Conservation (phyloP, 768 basidiomycete genomes). For the Candolleomyces efflorescens region DNA sequence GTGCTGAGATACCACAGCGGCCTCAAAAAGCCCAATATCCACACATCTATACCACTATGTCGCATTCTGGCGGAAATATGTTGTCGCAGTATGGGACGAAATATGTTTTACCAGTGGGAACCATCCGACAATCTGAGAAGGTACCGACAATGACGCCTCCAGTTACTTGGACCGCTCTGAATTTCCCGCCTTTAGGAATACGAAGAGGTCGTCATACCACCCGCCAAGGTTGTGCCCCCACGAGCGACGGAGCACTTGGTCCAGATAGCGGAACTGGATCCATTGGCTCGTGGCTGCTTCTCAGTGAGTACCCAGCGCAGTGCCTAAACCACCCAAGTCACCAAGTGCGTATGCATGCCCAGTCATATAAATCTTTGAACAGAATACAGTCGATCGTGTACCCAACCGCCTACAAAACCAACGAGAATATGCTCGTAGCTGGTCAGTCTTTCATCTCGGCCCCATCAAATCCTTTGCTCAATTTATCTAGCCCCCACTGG, state of each 20-base stretch:
- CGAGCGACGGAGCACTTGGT: conserved; percentile 68
- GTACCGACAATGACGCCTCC: conserved; percentile 33
- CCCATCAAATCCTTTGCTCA: not conserved
- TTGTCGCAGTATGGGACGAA: conserved; percentile 72
- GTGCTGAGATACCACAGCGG: conserved; percentile 29
- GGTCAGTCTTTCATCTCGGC: conserved; percentile 41
- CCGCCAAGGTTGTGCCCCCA: conserved; percentile 73
- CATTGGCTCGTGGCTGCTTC: conserved; percentile 78
- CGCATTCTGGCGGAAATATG: conserved; percentile 50
- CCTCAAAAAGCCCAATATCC: conserved; percentile 64
- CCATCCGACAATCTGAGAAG: conserved; percentile 60
- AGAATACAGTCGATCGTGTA: conserved; percentile 95
- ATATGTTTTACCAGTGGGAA: conserved; percentile 82
- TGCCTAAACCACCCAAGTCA: not conserved
- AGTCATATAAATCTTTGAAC: conserved; percentile 88
- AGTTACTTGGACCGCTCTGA: not conserved
- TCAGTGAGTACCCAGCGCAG: conserved; percentile 45
- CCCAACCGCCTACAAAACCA: conserved; percentile 88
- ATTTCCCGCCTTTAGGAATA: conserved; percentile 50
- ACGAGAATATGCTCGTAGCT: conserved; percentile 94
- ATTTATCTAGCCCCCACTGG: conserved; percentile 81
- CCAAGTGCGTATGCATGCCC: not conserved
- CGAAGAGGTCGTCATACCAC: conserved; percentile 89
- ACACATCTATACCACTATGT: conserved; percentile 73
- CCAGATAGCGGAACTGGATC: conserved; percentile 67